Percentiles rank a stretch among this genome's conserved stretches.
phyloP scores from a whole-genome alignment of 345 rosid genomes.

The Corchorus capsularis region DNA sequence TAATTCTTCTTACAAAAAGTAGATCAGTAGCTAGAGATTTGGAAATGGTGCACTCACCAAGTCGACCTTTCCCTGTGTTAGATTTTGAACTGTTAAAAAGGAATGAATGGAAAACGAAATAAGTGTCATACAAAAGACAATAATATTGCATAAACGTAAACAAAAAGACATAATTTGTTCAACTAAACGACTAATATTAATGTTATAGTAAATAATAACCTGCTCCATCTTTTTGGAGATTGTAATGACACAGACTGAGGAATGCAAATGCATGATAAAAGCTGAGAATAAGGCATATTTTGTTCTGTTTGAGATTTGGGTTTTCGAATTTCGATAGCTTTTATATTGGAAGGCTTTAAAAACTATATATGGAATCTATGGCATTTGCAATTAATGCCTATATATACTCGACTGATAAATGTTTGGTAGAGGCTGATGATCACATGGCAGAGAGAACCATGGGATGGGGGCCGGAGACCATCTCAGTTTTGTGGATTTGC shows the following conservation, averaged over 20 bases:
- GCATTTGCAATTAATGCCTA: neutral
- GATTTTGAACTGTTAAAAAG: conserved; percentile 20
- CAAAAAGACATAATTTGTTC: neutral
- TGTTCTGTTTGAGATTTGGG: neutral
- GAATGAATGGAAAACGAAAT: neutral
- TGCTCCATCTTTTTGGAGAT: conserved; percentile 12
- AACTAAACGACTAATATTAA: neutral
- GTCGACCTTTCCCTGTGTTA: conserved; percentile 7
- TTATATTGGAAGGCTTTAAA: neutral
- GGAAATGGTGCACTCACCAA: conserved; percentile 33
- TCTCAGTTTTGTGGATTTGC: no score
- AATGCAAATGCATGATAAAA: no score
- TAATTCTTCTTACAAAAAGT: neutral
- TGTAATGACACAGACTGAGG: conserved; percentile 24
- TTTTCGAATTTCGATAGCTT: neutral
- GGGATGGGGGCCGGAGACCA: no score
- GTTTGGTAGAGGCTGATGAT: neutral
- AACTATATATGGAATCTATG: neutral
- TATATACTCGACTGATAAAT: neutral
- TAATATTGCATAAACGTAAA: neutral
- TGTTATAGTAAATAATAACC: conserved; percentile 6
- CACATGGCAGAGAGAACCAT: neutral
- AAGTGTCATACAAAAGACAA: neutral
- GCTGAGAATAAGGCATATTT: conserved; percentile 17
- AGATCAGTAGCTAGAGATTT: no score